These are phyloP conservation scores for Hyphopichia wangnamkhiaoensis DNA, from an alignment of 1,139 yeast species.

Conservation along the genomic window DNA sequence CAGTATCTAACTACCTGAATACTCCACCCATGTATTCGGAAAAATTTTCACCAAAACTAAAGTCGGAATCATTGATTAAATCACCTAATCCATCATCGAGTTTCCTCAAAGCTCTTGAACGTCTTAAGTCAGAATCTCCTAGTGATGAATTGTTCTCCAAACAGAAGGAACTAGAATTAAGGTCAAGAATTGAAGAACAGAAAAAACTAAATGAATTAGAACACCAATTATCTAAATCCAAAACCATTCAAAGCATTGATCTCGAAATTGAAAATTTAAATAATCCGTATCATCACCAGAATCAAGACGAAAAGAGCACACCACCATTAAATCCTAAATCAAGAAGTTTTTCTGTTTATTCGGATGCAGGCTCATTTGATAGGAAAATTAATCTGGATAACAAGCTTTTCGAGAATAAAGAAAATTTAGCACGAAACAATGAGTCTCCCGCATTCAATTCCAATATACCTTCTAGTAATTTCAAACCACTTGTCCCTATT, in stretches of 20 bases:
- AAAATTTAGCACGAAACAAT: conserved; percentile 5
- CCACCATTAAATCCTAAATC: not conserved
- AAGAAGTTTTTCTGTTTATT: not conserved
- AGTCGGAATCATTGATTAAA: not conserved
- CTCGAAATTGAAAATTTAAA: conserved; percentile 1
- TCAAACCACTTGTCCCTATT: not conserved
- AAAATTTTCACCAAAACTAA: conserved; percentile 17
- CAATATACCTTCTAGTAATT: no score
- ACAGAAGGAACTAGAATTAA: conserved; percentile 26
- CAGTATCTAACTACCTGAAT: no score
- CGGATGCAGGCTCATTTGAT: no score
- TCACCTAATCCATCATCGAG: conserved; percentile 9
- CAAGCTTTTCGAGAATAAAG: conserved; percentile 7
- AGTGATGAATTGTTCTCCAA: conserved; percentile 14
- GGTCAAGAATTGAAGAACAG: conserved; percentile 30
- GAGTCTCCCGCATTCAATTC: not conserved
- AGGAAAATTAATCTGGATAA: not conserved
- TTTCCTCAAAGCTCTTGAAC: conserved; percentile 10
- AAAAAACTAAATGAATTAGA: conserved; percentile 19
- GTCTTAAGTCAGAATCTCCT: conserved; percentile 9
- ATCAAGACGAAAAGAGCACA: not conserved
- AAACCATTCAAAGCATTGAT: conserved; percentile 3
- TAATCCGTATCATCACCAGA: no score
- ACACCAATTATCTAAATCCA: conserved; percentile 7
- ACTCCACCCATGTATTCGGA: no score